A percentile compares a stretch with the other conserved stretches of the same genome.
phyloP scores from a whole-genome alignment of 495 filamentous ascomycete species.

The Viridothelium virens region DNA sequence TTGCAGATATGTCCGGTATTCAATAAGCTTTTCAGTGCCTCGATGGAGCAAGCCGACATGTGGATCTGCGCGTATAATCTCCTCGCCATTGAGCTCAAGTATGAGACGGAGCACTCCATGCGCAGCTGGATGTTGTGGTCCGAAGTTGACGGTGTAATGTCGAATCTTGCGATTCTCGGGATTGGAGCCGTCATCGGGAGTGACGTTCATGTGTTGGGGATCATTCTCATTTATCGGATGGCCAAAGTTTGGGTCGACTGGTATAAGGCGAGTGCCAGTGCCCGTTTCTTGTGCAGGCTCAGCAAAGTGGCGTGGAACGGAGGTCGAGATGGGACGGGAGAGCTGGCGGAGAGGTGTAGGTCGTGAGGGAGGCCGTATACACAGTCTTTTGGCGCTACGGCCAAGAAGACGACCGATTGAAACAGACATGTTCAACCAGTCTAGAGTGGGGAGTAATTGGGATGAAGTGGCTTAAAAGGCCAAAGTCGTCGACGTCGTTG shows the following conservation, averaged over 20 bases:
- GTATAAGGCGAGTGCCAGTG: slow-evolving; percentile 50
- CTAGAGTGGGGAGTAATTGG: neutral
- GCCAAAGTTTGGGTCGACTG: slow-evolving; percentile 51
- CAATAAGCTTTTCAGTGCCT: slow-evolving; percentile 99
- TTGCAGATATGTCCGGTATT: slow-evolving; percentile 99
- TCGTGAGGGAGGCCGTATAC: slow-evolving; percentile 35
- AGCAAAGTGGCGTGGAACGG: slow-evolving; percentile 56
- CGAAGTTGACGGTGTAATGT: slow-evolving; percentile 99
- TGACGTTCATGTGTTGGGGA: slow-evolving; percentile 37
- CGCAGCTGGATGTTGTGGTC: slow-evolving; percentile 96
- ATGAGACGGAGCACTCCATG: slow-evolving; percentile 98
- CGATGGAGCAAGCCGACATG: slow-evolving; percentile 95
- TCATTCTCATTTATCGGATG: slow-evolving; percentile 44
- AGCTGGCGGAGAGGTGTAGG: slow-evolving; percentile 20
- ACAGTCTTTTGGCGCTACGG: slow-evolving; percentile 58
- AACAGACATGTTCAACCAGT: slow-evolving; percentile 50
- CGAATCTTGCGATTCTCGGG: slow-evolving; percentile 76
- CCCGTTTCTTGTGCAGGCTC: slow-evolving; percentile 44
- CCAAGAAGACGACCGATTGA: slow-evolving; percentile 56
- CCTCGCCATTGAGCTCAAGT: slow-evolving; percentile 94
- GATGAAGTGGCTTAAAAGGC: slow-evolving; percentile 8
- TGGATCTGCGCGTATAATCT: slow-evolving; percentile 92
- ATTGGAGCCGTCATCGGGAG: slow-evolving; percentile 43
- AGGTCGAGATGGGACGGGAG: slow-evolving; percentile 59
- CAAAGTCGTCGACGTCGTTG: slow-evolving; percentile 11